Percentiles rank a stretch among this genome's conserved stretches.
Conservation (phyloP, 2,329 filamentous ascomycete genomes). For the Aschersonia sp. region DNA sequence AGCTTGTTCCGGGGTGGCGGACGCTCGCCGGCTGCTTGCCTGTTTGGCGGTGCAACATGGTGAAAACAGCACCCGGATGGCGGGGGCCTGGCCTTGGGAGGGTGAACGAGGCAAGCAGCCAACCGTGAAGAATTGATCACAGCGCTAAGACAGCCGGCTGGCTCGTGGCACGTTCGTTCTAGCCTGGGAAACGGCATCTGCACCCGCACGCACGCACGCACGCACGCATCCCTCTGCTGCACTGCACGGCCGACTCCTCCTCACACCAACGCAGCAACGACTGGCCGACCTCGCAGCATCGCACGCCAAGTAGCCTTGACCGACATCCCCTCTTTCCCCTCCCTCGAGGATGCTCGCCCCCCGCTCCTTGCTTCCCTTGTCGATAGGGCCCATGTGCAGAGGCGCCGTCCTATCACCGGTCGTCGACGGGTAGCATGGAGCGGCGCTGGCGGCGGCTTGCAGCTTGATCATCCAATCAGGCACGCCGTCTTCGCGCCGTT, state of each 20-base stretch:
- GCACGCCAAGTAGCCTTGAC: not conserved
- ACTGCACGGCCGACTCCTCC: too few relatives aligned
- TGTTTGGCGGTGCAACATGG: not conserved
- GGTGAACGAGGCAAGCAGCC: not conserved
- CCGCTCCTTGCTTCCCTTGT: not conserved
- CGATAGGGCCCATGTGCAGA: too few relatives aligned
- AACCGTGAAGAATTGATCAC: not conserved
- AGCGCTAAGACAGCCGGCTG: not conserved
- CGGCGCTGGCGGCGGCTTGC: constrained; percentile 7
- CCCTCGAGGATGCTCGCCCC: constrained; percentile 1
- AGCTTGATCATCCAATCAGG: constrained; percentile 6
- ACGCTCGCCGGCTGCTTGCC: too few relatives aligned
- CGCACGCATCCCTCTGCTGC: too few relatives aligned
- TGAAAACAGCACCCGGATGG: not conserved
- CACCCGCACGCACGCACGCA: too few relatives aligned
- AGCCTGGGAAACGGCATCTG: too few relatives aligned
- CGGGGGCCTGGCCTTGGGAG: not conserved
- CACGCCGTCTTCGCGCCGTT: constrained; percentile 6
- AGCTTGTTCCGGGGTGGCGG: too few relatives aligned
- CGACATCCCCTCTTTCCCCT: not conserved
- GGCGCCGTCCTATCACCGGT: constrained; percentile 4
- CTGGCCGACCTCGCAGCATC: not conserved
- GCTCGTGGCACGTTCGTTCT: too few relatives aligned
- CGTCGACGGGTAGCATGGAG: constrained; percentile 3
- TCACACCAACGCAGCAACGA: too few relatives aligned